phyloP scores from a whole-genome alignment of 306 rosid species.

The Astragalus membranaceus region DNA sequence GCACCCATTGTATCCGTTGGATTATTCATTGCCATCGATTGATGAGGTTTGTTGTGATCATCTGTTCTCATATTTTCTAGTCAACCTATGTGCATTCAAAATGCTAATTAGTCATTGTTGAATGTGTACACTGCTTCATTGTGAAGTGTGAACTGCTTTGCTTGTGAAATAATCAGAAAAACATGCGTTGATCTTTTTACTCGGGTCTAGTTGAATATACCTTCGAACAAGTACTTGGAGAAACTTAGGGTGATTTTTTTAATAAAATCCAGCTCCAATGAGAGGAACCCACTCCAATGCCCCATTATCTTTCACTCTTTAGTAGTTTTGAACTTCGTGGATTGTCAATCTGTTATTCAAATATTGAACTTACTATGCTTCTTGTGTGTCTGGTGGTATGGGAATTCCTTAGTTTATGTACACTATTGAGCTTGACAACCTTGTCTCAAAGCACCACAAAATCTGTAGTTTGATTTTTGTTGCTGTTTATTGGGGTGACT shows the following conservation, averaged over 20 bases:
- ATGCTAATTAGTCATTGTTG: not conserved
- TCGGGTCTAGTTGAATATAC: not conserved
- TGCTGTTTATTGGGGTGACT: not conserved
- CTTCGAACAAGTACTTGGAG: not conserved
- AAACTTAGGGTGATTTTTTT: not conserved
- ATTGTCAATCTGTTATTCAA: too few relatives aligned
- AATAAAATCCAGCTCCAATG: too few relatives aligned
- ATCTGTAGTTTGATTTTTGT: too few relatives aligned
- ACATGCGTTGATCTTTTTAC: not conserved
- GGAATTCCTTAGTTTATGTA: too few relatives aligned
- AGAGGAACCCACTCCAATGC: too few relatives aligned
- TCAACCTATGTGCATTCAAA: not conserved
- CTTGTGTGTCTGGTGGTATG: too few relatives aligned
- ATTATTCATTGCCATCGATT: constrained; percentile 50
- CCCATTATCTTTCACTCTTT: too few relatives aligned
- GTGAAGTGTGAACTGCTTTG: not conserved
- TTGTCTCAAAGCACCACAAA: too few relatives aligned
- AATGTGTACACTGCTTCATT: constrained; percentile 9
- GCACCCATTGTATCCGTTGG: constrained; percentile 60
- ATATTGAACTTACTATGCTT: too few relatives aligned
- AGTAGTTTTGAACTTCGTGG: too few relatives aligned
- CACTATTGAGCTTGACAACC: too few relatives aligned
- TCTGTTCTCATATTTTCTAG: not conserved
- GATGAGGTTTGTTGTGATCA: constrained; percentile 45
- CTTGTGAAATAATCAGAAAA: not conserved